Evolutionary conservation across 2,329 filamentous ascomycete genomes (phyloP), one percentile per base, ranked within the genome.

Genomic region (Aspergillus fumigatus): DNA sequence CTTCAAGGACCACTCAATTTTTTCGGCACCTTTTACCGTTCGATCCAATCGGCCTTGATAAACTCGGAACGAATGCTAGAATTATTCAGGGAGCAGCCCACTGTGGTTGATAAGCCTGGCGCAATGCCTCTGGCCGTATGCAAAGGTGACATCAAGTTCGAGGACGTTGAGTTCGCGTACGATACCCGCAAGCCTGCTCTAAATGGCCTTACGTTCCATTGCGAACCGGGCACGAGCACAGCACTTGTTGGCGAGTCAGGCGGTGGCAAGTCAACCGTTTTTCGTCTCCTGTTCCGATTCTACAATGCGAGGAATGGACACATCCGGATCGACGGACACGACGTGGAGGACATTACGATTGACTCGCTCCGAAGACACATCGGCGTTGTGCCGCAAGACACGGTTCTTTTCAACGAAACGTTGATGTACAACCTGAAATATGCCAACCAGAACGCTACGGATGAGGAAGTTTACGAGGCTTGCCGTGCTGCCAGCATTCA

Each of bases 201-300:
- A 60, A 86, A 88, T 61, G 87, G 92, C 48, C 81, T 99, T 50
- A 88, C 84, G 61, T 97, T 99, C 74, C 87, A 88, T 61, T 97
- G 92, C 72, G 78, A 80, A 19, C 92, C 94, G 1, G 94, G 94
- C 52, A 97, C 92, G 0, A 97, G 92, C 0, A 99, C 93, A 5
- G 94, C 94, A 0, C 87, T 99, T 62, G 94, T 99, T 19, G 94
- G 94, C 61, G 93, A 97, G 73, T 97, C 93, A 32, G 94, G 94
- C 48, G 94, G 94, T 57, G 94, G 94, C 63, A 99, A 99, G 74
- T 97, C 93, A 2, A 99, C 94, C 0, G 84, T 99, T 26, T 97
- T 99, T 79, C 88, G 94, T 51, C 83, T 97, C 50, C 86, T 99
- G 71, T 97, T 96, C 80, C 89, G 94, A 19, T 99, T 97, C 75